These are phyloP conservation scores for Macrolepiota albuminosa DNA, from an alignment of 768 basidiomycete species.

Conservation along the genomic window DNA sequence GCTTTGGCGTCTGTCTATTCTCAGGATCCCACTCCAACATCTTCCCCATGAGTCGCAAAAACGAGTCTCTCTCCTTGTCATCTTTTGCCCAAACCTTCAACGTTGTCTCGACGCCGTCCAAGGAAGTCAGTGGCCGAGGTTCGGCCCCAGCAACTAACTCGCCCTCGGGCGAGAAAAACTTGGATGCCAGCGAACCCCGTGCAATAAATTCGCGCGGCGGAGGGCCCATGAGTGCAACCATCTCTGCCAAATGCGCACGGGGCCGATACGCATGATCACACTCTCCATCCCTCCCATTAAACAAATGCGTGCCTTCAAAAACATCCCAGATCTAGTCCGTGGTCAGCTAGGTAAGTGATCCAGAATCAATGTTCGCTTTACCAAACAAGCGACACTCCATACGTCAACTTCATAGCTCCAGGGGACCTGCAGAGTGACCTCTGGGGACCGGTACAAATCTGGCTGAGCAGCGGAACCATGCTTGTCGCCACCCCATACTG, in stretches of 20 bases:
- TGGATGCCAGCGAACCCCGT: not conserved
- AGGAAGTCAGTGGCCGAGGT: not conserved
- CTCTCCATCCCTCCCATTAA: not conserved
- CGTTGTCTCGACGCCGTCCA: not conserved
- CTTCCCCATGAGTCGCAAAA: slow-evolving; percentile 3
- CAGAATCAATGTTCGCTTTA: slow-evolving; percentile 4
- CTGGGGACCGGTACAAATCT: slow-evolving; percentile 22
- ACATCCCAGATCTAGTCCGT: not conserved
- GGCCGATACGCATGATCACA: not conserved
- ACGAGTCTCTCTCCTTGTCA: not conserved
- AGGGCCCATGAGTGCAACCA: slow-evolving; percentile 1
- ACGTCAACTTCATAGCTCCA: slow-evolving; percentile 24
- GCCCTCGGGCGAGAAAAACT: not conserved
- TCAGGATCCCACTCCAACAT: slow-evolving; percentile 8
- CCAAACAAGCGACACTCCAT: slow-evolving; percentile 26
- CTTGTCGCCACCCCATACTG: slow-evolving; percentile 3
- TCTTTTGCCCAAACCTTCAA: not conserved
- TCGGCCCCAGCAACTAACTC: not conserved
- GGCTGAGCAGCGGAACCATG: slow-evolving; percentile 19
- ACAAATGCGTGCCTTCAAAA: slow-evolving; percentile 1
- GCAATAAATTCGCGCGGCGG: slow-evolving; percentile 3
- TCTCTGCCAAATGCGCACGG: slow-evolving; percentile 1
- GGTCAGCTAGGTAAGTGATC: not conserved
- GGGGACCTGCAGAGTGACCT: slow-evolving; percentile 21
- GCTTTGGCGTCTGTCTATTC: not conserved